phyloP scores from a whole-genome alignment of 345 rosid genomes.

The Adansonia digitata region DNA sequence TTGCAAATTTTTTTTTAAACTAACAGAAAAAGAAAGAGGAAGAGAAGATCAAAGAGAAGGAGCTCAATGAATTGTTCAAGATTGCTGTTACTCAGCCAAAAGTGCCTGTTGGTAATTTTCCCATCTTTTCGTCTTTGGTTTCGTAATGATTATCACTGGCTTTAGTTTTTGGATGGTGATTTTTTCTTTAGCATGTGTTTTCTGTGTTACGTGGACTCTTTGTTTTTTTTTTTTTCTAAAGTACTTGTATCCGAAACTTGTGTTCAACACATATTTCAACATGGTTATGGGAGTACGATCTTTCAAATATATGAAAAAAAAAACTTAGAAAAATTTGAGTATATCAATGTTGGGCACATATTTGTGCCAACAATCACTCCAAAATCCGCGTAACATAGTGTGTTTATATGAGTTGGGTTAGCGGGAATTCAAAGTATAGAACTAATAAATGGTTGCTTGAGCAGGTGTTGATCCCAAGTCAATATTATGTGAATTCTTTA shows the following conservation, averaged over 20 bases:
- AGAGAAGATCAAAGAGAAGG: constrained; percentile 53
- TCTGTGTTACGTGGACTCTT: no score
- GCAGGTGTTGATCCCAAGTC: constrained; percentile 76
- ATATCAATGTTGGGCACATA: no score
- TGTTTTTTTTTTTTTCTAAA: no score
- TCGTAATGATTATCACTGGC: background rate
- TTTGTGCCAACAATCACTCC: no score
- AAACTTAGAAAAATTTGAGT: no score
- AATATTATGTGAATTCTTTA: constrained; percentile 51
- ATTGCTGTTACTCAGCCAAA: constrained; percentile 70
- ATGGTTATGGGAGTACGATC: no score
- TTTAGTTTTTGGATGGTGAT: background rate
- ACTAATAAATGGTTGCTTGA: constrained; percentile 2
- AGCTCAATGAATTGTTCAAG: constrained; percentile 63
- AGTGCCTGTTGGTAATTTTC: constrained; percentile 49
- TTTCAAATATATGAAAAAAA: no score
- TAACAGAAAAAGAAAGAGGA: constrained; percentile 61
- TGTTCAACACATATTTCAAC: no score
- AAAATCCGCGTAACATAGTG: no score
- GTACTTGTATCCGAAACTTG: no score
- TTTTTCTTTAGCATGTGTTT: background rate
- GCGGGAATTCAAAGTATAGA: background rate
- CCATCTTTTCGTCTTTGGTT: background rate
- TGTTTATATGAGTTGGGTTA: background rate
- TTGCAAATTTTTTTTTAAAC: background rate